Base-by-base conservation (phyloP, 106 monocot species). In the Amphibolis antarctica region DNA sequence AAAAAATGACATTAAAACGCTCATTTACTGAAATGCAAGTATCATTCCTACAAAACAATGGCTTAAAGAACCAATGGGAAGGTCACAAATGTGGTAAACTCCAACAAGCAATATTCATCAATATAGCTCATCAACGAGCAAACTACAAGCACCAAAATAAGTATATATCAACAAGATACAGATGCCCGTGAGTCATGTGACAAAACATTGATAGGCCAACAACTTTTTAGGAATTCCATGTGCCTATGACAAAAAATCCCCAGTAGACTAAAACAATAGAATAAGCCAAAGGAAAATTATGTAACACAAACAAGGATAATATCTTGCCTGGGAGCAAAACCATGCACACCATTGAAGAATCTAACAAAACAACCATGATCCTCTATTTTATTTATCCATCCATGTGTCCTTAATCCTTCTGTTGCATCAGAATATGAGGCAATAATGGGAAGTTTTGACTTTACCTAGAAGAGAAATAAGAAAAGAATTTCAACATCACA, bases 351-450 rank as follows among this genome's bases (percentile, higher is more conserved):
- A 85, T 87, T 90, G 74, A 90, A 90, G 66, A 90, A 98, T 73
- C 71, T 86, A 57, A 98, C 76, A 73, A 90, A 90, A 64, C 96
- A 98, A 21, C 96, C 96, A 80, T 98, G 87, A 30, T 82, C 82
- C 64, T 87, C 96, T 71, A 98, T 85, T 82, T 98, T 98, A 48
- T 84, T 74, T 66, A 98, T 90, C 96, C 96, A 98, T 69, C 96
- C 90, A 78, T 98, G 96, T 5, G 84, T 82, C 57, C 90, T 51
- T 64, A 90, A 69, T 51, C 84, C 82, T 72, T 84, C 84, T 63
- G 66, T 75, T 15, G 96, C 96, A 84, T 98, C 96, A 79, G 84
- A 73, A 69, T 90, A 90, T 43, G 90, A 87, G 50, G 96, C 73
- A 66, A 98, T 52, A 19, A 80, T 63, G 19, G 42, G 60, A 28